Conservation (phyloP, 2,329 filamentous ascomycete genomes). For the Aspergillus candidus region DNA sequence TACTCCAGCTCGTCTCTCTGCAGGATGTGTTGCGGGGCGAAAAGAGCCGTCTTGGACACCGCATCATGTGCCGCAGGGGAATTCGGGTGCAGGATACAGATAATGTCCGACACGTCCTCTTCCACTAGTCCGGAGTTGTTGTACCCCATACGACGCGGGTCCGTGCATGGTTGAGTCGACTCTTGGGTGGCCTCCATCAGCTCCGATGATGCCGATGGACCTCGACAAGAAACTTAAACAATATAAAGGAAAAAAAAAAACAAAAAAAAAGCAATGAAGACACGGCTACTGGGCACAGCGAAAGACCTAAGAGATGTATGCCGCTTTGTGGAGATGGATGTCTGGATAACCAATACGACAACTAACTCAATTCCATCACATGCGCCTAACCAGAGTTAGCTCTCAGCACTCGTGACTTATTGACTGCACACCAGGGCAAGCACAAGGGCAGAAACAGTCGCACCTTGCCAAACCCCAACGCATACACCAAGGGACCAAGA, state of each 20-base stretch:
- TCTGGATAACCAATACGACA: constrained; percentile 22
- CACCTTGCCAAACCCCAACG: too few species aligned
- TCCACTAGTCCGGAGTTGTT: constrained; percentile 78
- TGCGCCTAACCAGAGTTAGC: constrained; percentile 12
- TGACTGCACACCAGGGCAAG: not conserved
- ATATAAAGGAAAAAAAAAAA: not conserved
- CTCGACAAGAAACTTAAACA: not conserved
- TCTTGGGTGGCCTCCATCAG: constrained; percentile 49
- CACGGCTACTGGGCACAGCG: constrained; percentile 13
- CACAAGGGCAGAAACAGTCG: too few species aligned
- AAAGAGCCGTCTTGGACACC: constrained; percentile 52
- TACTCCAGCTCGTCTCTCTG: constrained; percentile 43
- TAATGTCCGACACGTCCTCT: constrained; percentile 78
- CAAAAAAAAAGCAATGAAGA: constrained; percentile 3
- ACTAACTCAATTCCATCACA: constrained; percentile 19
- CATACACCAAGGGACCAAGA: too few species aligned
- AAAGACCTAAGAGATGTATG: constrained; percentile 20
- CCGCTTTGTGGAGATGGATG: constrained; percentile 9
- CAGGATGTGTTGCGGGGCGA: constrained; percentile 56
- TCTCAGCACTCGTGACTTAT: not conserved
- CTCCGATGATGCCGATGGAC: constrained; percentile 2
- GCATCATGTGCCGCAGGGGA: constrained; percentile 67
- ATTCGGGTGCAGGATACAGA: constrained; percentile 79
- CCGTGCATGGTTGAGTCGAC: constrained; percentile 72
- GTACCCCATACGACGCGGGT: constrained; percentile 71